Evolutionary conservation across 768 basidiomycete species (phyloP).

Genomic region (Lactarius trivialis): DNA sequence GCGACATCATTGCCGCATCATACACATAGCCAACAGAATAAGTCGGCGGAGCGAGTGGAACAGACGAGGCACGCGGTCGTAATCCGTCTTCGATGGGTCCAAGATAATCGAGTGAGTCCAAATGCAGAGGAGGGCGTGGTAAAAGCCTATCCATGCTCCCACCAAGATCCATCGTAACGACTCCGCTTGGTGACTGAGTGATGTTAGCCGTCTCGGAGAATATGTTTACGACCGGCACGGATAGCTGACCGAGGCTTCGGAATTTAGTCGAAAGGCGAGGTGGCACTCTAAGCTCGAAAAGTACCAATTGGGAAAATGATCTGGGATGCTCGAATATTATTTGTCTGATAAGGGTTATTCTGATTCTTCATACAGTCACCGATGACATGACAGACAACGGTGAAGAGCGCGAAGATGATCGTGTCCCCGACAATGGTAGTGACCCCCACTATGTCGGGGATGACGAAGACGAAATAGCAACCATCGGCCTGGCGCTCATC

Average conservation of each 20-base stretch:
- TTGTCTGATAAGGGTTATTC: background rate
- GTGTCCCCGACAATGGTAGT: background rate
- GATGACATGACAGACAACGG: background rate
- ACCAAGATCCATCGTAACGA: background rate
- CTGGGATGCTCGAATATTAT: background rate
- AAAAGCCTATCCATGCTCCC: background rate
- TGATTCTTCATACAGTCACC: background rate
- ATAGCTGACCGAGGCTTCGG: background rate
- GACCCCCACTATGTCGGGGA: conserved; percentile 23
- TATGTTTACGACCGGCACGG: background rate
- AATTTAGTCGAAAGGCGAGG: background rate
- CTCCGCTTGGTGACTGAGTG: background rate
- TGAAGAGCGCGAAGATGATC: background rate
- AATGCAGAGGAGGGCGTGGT: conserved; percentile 1
- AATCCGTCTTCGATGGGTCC: conserved; percentile 5
- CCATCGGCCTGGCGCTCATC: conserved; percentile 56
- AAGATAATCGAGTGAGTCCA: conserved; percentile 6
- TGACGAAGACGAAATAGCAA: conserved; percentile 24
- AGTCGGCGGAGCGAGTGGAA: conserved; percentile 19
- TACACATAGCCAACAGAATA: conserved; percentile 77
- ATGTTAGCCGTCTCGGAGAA: background rate
- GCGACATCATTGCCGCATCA: conserved; percentile 79
- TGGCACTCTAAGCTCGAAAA: background rate
- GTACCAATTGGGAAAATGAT: background rate
- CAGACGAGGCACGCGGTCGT: conserved; percentile 28